These are phyloP conservation scores for Helenozyma baotianmanensis DNA, from an alignment of 805 yeast genomes.

Conservation along the genomic window DNA sequence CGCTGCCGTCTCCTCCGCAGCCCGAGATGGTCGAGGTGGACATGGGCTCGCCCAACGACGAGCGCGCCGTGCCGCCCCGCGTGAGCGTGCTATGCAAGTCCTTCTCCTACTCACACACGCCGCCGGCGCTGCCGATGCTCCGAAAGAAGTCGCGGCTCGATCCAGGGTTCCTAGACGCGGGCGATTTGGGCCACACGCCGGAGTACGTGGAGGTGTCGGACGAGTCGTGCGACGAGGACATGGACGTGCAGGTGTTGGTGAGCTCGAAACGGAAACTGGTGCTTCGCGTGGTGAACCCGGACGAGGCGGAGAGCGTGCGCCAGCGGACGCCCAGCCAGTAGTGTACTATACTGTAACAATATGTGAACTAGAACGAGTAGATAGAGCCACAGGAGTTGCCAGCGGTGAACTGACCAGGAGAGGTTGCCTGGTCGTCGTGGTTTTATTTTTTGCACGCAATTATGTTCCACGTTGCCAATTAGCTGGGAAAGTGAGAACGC, in stretches of 20 bases:
- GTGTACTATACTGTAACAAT: background rate
- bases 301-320: conserved; percentile 16
- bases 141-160: conserved; percentile 12
- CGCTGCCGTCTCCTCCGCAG: background rate
- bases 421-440: too few species aligned
- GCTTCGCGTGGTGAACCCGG: conserved; percentile 62
- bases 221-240: conserved; percentile 40
- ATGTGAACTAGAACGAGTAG: too few species aligned
- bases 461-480: too few species aligned
- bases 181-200: background rate
- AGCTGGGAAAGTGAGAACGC: too few species aligned
- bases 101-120: conserved; percentile 20
- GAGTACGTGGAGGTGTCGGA: conserved; percentile 18
- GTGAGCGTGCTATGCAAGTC: conserved; percentile 19
- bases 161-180: conserved; percentile 10
- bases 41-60: background rate
- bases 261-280: conserved; percentile 59
- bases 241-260: conserved; percentile 71
- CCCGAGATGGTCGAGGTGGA: conserved; percentile 2
- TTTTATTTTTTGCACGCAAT: too few species aligned
- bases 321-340: conserved; percentile 11
- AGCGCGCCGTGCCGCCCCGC: conserved; percentile 9
- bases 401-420: too few species aligned
- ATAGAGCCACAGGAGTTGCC: too few species aligned
- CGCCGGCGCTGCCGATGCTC: conserved; percentile 19